These are phyloP conservation scores for Auricularia heimuer DNA, from an alignment of 768 basidiomycete species.

Conservation along the genomic window DNA sequence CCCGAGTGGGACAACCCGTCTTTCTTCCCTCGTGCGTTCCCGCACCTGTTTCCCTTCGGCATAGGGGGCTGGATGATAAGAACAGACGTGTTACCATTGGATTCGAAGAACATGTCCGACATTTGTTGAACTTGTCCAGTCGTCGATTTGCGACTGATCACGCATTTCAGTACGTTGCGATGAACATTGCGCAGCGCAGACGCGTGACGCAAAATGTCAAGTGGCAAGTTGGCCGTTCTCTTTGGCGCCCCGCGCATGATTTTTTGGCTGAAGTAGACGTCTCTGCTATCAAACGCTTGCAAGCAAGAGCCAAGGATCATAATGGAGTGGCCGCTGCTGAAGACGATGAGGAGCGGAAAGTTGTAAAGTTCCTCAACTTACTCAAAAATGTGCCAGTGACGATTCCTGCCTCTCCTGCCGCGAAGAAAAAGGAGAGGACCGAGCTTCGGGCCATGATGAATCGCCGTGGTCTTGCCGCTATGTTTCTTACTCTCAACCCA, in stretches of 20 bases:
- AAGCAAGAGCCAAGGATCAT: background rate
- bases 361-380: background rate
- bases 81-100: too few species aligned
- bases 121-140: background rate
- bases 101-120: too few species aligned
- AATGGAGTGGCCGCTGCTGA: background rate
- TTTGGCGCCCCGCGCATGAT: background rate
- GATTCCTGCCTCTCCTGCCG: background rate
- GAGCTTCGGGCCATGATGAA: background rate
- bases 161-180: background rate
- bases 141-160: background rate
- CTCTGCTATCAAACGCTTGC: background rate
- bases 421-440: background rate
- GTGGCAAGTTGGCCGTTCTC: background rate
- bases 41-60: background rate
- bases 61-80: background rate
- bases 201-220: background rate
- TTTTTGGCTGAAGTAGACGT: background rate
- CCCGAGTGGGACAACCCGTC: background rate
- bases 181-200: background rate
- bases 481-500: background rate
- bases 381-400: background rate
- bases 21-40: background rate
- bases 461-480: background rate
- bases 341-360: background rate